Base-by-base conservation (phyloP, 352 stramenopile genomes). In the Plasmopara viticola region DNA sequence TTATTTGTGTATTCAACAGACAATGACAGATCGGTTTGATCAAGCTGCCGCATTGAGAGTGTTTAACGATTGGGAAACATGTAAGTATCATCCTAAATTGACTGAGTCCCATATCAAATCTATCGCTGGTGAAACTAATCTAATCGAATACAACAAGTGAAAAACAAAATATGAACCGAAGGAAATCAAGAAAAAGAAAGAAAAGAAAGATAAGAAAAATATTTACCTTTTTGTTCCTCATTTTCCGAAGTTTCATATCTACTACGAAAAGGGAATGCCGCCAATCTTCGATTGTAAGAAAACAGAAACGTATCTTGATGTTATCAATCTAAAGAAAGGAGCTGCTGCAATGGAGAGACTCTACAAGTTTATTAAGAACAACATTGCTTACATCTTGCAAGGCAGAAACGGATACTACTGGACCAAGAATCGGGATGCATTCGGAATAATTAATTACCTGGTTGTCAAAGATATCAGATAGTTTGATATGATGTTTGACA, bases 241-340 rank as follows among this genome's bases (percentile, higher is more conserved):
- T 42, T 42, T 42, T 17, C 14, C 37, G 37, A 42, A 42, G 37
- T 2, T 42, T 17, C 37, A 42, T 42, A 3, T 42, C 14, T 42
- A 25, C 20, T 42, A 18, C 37, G 6, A 42, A 17, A 17, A 17
- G 14, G 14, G 37, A 25, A 3, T 42, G 37, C 37, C 37, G 37
- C 9, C 37, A 42, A 42, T 42, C 37, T 17, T 14, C 14, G 37
- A 42, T 42, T 42, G 37, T 42, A 42, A 42, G 37, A 42, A 42
- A 1, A 42, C 37, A 42, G 37, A 42, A 42, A 17, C 37, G 14
- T 42, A 42, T 42, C 9, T 42, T 18, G 37, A 42, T 42, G 37
- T 6, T 18, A 42, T 42, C 37, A 42, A 42, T 42, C 14, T 17
- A 17, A 42, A 42, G 37, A 42, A 12, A 35, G 20, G 20, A 25